A percentile compares a stretch with the other conserved stretches of the same genome.
These are phyloP conservation scores for Schizothecium vesticola DNA, from an alignment of 495 filamentous ascomycete genomes.

Conservation along the genomic window DNA sequence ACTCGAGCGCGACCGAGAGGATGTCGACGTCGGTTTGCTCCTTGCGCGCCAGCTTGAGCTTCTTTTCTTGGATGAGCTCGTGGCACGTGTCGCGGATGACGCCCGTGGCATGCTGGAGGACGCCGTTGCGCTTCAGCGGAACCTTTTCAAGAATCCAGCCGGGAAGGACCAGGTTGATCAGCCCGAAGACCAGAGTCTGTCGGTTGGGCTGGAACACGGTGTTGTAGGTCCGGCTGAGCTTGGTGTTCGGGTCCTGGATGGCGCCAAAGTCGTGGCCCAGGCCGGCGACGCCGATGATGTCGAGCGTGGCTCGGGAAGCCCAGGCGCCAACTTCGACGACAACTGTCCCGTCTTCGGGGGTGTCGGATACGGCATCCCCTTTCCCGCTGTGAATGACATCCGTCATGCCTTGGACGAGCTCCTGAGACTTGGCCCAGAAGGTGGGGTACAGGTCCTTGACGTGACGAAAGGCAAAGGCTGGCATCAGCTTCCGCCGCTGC, in stretches of 20 bases:
- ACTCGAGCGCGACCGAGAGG: slow-evolving; percentile 72
- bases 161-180: slow-evolving; percentile 46
- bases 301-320: slow-evolving; percentile 70
- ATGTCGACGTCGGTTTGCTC: slow-evolving; percentile 64
- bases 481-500: slow-evolving; percentile 75
- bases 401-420: slow-evolving; percentile 45
- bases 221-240: slow-evolving; percentile 63
- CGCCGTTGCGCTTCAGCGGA: slow-evolving; percentile 62
- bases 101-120: slow-evolving; percentile 48
- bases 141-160: slow-evolving; percentile 45
- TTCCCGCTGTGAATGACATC: slow-evolving; percentile 20
- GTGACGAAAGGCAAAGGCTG: slow-evolving; percentile 80
- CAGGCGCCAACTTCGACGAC: slow-evolving; percentile 65
- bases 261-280: slow-evolving; percentile 76
- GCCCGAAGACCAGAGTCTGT: slow-evolving; percentile 38
- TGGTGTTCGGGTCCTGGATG: slow-evolving; percentile 56
- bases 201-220: slow-evolving; percentile 46
- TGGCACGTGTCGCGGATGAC: slow-evolving; percentile 59
- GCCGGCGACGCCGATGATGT: slow-evolving; percentile 80
- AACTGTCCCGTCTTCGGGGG: slow-evolving; percentile 28
- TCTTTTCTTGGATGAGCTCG: slow-evolving; percentile 64
- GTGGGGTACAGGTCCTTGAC: slow-evolving; percentile 79
- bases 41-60: slow-evolving; percentile 51
- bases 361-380: slow-evolving; percentile 16
- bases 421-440: slow-evolving; percentile 68